phyloP scores from a whole-genome alignment of 176 grass and related monocot genomes.

The Zoysia japonica region DNA sequence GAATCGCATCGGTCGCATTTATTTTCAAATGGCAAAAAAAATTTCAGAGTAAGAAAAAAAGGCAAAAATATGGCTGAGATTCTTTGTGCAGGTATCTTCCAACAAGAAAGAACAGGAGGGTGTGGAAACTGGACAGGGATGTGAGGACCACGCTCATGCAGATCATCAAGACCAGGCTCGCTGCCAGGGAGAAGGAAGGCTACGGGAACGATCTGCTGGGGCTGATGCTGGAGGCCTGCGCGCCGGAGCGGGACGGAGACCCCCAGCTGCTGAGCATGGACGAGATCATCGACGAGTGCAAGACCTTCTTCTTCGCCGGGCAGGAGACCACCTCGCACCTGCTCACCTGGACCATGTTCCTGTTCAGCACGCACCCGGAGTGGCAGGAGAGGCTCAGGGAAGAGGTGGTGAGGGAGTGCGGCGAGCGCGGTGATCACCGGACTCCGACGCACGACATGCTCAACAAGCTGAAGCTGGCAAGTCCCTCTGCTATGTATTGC shows the following conservation, averaged over 20 bases:
- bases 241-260: constrained; percentile 2
- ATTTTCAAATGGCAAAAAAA: not conserved
- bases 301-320: constrained; percentile 65
- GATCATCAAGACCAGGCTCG: constrained; percentile 39
- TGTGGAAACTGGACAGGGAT: constrained; percentile 42
- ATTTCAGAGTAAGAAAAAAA: not conserved
- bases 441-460: constrained; percentile 38
- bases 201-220: constrained; percentile 54
- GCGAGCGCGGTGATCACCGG: not conserved
- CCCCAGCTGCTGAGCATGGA: constrained; percentile 45
- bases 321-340: constrained; percentile 54
- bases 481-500: not conserved
- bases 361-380: constrained; percentile 48
- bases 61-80: not conserved
- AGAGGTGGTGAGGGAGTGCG: constrained; percentile 44
- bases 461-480: constrained; percentile 45
- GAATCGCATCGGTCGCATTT: not conserved
- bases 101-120: constrained; percentile 18
- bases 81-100: constrained; percentile 34
- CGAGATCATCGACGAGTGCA: constrained; percentile 65
- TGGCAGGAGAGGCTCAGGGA: constrained; percentile 55
- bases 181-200: constrained; percentile 9
- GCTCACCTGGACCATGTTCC: constrained; percentile 52
- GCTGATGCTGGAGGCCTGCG: constrained; percentile 51
- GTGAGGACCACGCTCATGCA: constrained; percentile 29